Conservation (phyloP, 2,329 filamentous ascomycete genomes). For the Alternaria gansuensis region DNA sequence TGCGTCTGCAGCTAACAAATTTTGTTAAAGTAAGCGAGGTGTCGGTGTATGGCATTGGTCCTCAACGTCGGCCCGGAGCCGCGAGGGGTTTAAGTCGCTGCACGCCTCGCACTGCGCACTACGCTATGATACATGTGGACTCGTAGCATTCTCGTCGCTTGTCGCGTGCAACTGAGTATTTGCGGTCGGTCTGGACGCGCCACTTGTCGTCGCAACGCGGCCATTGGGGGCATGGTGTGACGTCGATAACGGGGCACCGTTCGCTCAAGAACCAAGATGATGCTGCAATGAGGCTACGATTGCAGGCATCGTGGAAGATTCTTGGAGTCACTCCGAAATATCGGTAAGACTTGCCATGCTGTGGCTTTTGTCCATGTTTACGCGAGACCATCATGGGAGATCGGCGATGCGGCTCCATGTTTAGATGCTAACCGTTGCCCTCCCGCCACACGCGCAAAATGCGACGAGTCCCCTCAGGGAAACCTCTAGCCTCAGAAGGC, state of each 20-base stretch:
- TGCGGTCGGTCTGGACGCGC: slow-evolving; percentile 41
- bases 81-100: slow-evolving; percentile 37
- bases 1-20: slow-evolving; percentile 51
- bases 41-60: slow-evolving; percentile 43
- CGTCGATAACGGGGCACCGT: slow-evolving; percentile 24
- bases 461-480: slow-evolving; percentile 20
- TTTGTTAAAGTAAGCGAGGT: slow-evolving; percentile 41
- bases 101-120: slow-evolving; percentile 43
- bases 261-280: slow-evolving; percentile 12
- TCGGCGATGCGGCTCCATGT: slow-evolving; percentile 30
- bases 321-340: slow-evolving; percentile 7
- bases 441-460: slow-evolving; percentile 45
- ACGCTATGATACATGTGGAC: slow-evolving; percentile 26
- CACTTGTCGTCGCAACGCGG: slow-evolving; percentile 41
- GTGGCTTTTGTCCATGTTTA: slow-evolving; percentile 31
- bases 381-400: slow-evolving; percentile 26
- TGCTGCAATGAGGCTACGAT: slow-evolving; percentile 25
- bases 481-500: slow-evolving; percentile 21
- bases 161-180: slow-evolving; percentile 37
- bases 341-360: slow-evolving; percentile 17
- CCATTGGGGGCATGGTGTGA: slow-evolving; percentile 34
- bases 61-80: slow-evolving; percentile 39
- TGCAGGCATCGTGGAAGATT: slow-evolving; percentile 21
- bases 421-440: slow-evolving; percentile 28
- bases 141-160: slow-evolving; percentile 29